phyloP scores from a whole-genome alignment of 2,329 filamentous ascomycete species.

The Pseudocercospora fuligena region DNA sequence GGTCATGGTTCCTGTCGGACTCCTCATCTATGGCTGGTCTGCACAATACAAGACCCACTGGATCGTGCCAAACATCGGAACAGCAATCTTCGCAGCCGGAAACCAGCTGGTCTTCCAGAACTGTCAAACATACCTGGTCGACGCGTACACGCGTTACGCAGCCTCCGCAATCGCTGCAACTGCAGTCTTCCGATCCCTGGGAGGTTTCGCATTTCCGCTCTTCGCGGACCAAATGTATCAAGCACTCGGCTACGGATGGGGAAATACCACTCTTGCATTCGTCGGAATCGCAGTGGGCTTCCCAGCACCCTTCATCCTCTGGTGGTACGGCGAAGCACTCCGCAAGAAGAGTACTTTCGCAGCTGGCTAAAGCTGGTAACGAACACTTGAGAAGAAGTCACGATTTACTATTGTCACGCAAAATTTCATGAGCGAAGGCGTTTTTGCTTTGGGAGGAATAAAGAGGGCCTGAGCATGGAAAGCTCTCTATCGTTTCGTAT shows the following conservation, averaged over 20 bases:
- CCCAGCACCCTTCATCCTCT: conserved; percentile 53
- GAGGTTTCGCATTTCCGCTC: conserved; percentile 64
- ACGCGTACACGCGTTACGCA: conserved; percentile 55
- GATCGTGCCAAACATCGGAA: conserved; percentile 66
- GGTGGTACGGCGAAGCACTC: conserved; percentile 48
- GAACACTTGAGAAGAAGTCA: not conserved
- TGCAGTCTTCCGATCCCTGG: conserved; percentile 60
- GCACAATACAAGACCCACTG: conserved; percentile 60
- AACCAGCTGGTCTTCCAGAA: conserved; percentile 63
- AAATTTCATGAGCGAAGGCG: conserved; percentile 8
- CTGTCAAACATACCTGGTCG: conserved; percentile 67
- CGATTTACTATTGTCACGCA: conserved; percentile 6
- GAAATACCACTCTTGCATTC: conserved; percentile 61
- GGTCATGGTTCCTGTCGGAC: conserved; percentile 58
- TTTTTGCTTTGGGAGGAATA: not conserved
- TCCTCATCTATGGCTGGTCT: conserved; percentile 65
- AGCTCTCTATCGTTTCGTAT: conserved; percentile 6
- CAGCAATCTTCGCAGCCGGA: conserved; percentile 59
- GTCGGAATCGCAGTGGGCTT: conserved; percentile 58
- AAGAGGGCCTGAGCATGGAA: not conserved
- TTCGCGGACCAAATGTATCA: conserved; percentile 60
- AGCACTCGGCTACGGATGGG: conserved; percentile 55
- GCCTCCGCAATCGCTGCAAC: conserved; percentile 60
- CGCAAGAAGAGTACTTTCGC: conserved; percentile 44
- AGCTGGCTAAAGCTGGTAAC: conserved; percentile 31